Evolutionary conservation across 257 asterid genomes (phyloP).

Genomic region (Nicotiana knightiana): DNA sequence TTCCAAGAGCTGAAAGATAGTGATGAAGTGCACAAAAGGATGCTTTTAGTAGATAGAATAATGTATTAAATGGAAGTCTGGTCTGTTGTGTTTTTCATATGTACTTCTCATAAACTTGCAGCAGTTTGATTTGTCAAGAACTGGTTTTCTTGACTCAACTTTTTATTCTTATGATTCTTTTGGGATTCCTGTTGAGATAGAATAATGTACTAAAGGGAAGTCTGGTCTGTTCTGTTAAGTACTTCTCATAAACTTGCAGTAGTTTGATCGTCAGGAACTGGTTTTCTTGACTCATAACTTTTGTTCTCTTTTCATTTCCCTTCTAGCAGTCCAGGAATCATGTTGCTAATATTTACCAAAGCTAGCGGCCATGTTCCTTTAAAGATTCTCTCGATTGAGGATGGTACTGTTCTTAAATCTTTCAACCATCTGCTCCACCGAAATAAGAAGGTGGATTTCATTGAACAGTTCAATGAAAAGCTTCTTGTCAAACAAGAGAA

Average conservation of each 20-base stretch:
- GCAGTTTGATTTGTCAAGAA: background rate
- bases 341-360: constrained; percentile 69
- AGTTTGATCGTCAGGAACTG: background rate
- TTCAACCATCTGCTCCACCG: constrained; percentile 23
- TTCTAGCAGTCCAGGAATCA: constrained; percentile 74
- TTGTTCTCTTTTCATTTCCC: constrained; percentile 8
- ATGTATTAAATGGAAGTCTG: background rate
- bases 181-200: background rate
- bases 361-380: constrained; percentile 69
- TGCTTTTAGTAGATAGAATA: background rate
- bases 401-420: constrained; percentile 65
- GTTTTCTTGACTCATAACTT: background rate
- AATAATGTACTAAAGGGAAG: background rate
- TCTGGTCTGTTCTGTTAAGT: background rate
- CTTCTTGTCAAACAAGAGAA: constrained; percentile 58
- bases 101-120: background rate
- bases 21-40: background rate
- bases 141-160: background rate
- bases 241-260: background rate
- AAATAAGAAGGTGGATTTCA: constrained; percentile 22
- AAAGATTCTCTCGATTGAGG: constrained; percentile 86
- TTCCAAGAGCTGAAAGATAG: background rate
- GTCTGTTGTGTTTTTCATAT: background rate
- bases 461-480: constrained; percentile 58
- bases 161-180: background rate